Conservation (phyloP, 2,329 filamentous ascomycete species). For the Cladosporium halotolerans region DNA sequence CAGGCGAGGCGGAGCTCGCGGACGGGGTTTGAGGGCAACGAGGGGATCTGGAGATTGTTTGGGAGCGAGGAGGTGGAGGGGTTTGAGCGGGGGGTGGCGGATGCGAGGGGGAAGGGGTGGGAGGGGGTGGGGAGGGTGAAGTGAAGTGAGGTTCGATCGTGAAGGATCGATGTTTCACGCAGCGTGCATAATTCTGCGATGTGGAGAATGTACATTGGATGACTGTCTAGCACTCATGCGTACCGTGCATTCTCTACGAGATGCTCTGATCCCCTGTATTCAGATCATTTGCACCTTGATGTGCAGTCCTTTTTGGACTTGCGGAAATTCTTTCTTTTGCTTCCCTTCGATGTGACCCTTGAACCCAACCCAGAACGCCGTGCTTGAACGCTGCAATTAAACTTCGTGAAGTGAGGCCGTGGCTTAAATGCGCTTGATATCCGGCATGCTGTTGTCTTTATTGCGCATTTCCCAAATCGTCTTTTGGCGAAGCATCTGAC, state of each 20-base stretch:
- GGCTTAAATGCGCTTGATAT: not conserved
- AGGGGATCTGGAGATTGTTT: slow-evolving; percentile 12
- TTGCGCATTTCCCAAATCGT: not conserved
- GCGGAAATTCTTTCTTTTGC: too few relatives aligned
- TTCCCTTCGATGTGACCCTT: too few relatives aligned
- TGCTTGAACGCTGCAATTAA: slow-evolving; percentile 7
- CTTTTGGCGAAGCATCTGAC: not conserved
- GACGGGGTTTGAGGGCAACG: slow-evolving; percentile 11
- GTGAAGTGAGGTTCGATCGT: not conserved
- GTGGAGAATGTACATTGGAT: too few relatives aligned
- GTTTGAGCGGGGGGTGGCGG: slow-evolving; percentile 20
- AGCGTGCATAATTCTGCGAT: too few relatives aligned
- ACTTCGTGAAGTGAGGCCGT: too few relatives aligned
- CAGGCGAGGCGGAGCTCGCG: slow-evolving; percentile 8
- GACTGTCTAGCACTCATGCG: too few relatives aligned
- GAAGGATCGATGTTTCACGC: too few relatives aligned
- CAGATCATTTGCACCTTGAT: too few relatives aligned
- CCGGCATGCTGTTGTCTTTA: not conserved
- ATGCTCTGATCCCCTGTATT: too few relatives aligned
- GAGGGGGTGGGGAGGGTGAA: slow-evolving; percentile 23
- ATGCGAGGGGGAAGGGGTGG: slow-evolving; percentile 25
- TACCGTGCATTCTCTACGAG: too few relatives aligned
- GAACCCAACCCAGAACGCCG: not conserved
- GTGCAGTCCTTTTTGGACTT: too few relatives aligned
- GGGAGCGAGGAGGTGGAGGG: slow-evolving; percentile 10